Percentiles rank a stretch among this genome's conserved stretches.
phyloP scores from a whole-genome alignment of 1,284 basidiomycete species.

The Neonothopanus nambi region DNA sequence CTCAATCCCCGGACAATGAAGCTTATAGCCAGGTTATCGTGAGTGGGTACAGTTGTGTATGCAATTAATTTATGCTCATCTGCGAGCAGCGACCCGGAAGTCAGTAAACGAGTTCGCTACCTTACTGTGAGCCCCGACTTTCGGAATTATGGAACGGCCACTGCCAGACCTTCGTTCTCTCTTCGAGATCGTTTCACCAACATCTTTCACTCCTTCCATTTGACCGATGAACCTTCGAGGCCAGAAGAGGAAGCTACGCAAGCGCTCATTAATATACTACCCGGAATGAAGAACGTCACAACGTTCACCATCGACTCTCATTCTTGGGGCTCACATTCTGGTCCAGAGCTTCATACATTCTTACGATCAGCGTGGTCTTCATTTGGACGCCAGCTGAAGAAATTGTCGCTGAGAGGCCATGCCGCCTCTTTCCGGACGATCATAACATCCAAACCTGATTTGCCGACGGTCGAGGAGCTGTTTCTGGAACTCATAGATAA shows the following conservation, averaged over 20 bases:
- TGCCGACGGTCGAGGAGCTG: conserved; percentile 33
- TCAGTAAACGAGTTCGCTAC: conserved; percentile 21
- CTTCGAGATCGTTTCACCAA: conserved; percentile 1
- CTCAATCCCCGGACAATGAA: conserved; percentile 21
- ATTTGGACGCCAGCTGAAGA: conserved; percentile 34
- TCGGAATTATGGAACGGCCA: conserved; percentile 4
- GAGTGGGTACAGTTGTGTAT: conserved; percentile 18
- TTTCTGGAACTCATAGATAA: conserved; percentile 38
- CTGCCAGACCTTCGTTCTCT: neutral
- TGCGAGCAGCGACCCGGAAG: conserved; percentile 26
- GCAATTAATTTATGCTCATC: neutral
- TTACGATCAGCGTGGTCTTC: conserved; percentile 35
- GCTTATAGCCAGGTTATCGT: conserved; percentile 34
- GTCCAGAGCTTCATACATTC: conserved; percentile 30
- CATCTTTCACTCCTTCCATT: conserved; percentile 5
- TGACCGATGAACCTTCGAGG: neutral
- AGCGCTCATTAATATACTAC: conserved; percentile 30
- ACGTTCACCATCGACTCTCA: conserved; percentile 31
- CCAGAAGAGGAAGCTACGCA: conserved; percentile 15
- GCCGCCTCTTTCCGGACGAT: conserved; percentile 35
- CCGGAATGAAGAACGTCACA: conserved; percentile 31
- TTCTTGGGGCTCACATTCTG: conserved; percentile 33
- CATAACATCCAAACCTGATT: conserved; percentile 30
- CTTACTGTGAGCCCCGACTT: conserved; percentile 16
- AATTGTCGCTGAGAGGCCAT: conserved; percentile 37